Percentiles rank a stretch among this genome's conserved stretches.
phyloP scores from a whole-genome alignment of 1,284 basidiomycete species.

The Ganoderma multipileum region DNA sequence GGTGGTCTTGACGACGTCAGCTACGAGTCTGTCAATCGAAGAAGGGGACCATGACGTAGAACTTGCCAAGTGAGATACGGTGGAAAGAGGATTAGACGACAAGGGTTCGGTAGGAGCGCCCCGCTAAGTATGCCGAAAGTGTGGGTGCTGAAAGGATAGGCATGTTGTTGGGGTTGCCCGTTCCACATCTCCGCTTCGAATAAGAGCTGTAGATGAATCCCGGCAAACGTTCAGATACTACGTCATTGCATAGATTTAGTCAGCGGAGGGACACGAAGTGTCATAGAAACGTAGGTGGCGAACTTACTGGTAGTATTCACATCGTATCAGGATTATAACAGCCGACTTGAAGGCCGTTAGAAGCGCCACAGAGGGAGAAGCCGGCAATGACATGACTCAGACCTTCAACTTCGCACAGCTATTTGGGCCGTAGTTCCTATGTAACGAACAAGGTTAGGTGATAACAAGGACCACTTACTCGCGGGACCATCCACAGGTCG shows the following conservation, averaged over 20 bases:
- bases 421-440: slow-evolving; percentile 16
- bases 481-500: background rate
- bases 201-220: slow-evolving; percentile 26
- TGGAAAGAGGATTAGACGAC: slow-evolving; percentile 22
- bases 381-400: no score
- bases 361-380: slow-evolving; percentile 29
- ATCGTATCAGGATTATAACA: background rate
- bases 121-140: slow-evolving; percentile 26
- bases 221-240: slow-evolving; percentile 26
- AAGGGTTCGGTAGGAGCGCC: background rate
- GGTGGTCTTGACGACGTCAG: slow-evolving; percentile 29
- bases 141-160: slow-evolving; percentile 29
- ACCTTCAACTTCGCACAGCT: slow-evolving; percentile 20
- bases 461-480: slow-evolving; percentile 15
- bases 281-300: background rate
- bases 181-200: slow-evolving; percentile 30
- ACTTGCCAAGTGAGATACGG: slow-evolving; percentile 24
- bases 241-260: background rate
- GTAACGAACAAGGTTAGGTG: slow-evolving; percentile 3
- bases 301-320: background rate
- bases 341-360: slow-evolving; percentile 14
- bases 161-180: slow-evolving; percentile 30
- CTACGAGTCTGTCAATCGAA: slow-evolving; percentile 31
- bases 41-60: slow-evolving; percentile 31
- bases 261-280: background rate